Evolutionary conservation across 1,284 basidiomycete genomes (phyloP).

Genomic region (Polyporus tsugae): DNA sequence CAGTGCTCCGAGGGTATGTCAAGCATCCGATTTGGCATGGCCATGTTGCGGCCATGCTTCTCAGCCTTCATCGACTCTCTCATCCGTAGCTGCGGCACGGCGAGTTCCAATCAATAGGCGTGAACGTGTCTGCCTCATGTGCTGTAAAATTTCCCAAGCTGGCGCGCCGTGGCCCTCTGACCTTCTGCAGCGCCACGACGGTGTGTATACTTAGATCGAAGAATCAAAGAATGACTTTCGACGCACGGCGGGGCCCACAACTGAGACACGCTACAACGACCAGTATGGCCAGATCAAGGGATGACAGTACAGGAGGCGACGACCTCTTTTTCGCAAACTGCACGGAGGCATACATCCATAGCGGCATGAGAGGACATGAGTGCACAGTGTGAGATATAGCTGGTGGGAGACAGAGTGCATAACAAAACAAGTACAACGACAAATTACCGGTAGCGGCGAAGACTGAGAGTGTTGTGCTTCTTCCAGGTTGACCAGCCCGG

Average conservation of each 20-base stretch:
- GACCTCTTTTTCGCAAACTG: slow-evolving; percentile 36
- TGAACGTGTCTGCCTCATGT: slow-evolving; percentile 30
- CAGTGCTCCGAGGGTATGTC: not conserved
- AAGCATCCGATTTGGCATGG: not conserved
- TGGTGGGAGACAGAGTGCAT: slow-evolving; percentile 35
- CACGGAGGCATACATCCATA: slow-evolving; percentile 44
- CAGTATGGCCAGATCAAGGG: not conserved
- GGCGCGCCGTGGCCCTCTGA: not conserved
- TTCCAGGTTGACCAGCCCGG: slow-evolving; percentile 94
- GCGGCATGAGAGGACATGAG: slow-evolving; percentile 41
- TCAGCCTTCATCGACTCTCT: slow-evolving; percentile 9
- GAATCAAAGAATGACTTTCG: not conserved
- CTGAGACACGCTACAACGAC: slow-evolving; percentile 11
- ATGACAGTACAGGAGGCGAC: slow-evolving; percentile 19
- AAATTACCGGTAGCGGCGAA: slow-evolving; percentile 94
- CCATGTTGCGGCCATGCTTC: not conserved
- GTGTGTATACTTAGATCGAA: slow-evolving; percentile 20
- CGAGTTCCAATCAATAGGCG: slow-evolving; percentile 15
- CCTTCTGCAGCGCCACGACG: slow-evolving; percentile 6
- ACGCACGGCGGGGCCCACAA: not conserved
- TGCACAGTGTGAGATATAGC: slow-evolving; percentile 36
- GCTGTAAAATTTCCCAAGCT: slow-evolving; percentile 7
- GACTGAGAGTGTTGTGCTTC: slow-evolving; percentile 97
- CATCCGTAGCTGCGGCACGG: slow-evolving; percentile 12
- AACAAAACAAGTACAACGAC: slow-evolving; percentile 40